Evolutionary conservation across 129 eudicot genomes (phyloP).

Genomic region (Lactuca sativa): DNA sequence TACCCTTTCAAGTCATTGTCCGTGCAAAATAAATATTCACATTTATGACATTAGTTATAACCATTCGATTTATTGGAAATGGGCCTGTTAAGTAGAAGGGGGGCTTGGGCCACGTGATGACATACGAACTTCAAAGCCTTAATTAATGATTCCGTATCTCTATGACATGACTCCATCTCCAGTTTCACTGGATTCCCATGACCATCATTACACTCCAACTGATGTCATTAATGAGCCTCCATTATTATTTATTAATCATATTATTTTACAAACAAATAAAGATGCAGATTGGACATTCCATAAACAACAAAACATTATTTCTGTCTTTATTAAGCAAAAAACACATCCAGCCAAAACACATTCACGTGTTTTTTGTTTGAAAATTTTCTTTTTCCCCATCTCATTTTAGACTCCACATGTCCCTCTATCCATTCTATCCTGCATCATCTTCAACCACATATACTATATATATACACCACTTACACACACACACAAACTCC

Average conservation of each 20-base stretch:
- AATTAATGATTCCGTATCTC: conserved; percentile 5
- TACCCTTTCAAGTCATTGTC: too few species aligned
- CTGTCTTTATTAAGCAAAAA: conserved; percentile 23
- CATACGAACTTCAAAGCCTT: conserved; percentile 10
- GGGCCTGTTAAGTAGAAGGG: conserved; percentile 1
- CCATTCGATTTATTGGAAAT: background rate
- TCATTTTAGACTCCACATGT: conserved; percentile 11
- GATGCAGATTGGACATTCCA: conserved; percentile 18
- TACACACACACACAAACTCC: background rate
- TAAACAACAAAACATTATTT: conserved; percentile 7
- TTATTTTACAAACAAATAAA: background rate
- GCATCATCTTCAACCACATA: conserved; percentile 1
- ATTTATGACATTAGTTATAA: background rate
- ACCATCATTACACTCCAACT: background rate
- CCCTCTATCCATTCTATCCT: conserved; percentile 24
- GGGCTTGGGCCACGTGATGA: conserved; percentile 16
- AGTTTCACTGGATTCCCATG: conserved; percentile 32
- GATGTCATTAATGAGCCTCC: background rate
- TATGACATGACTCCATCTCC: conserved; percentile 10
- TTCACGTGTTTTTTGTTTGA: conserved; percentile 30
- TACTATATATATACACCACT: conserved; percentile 3
- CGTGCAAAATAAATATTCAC: too few species aligned
- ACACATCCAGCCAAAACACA: conserved; percentile 30
- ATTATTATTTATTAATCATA: background rate
- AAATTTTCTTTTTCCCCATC: conserved; percentile 11